Conservation (phyloP, 306 rosid species). For the Canavalia gladiata region DNA sequence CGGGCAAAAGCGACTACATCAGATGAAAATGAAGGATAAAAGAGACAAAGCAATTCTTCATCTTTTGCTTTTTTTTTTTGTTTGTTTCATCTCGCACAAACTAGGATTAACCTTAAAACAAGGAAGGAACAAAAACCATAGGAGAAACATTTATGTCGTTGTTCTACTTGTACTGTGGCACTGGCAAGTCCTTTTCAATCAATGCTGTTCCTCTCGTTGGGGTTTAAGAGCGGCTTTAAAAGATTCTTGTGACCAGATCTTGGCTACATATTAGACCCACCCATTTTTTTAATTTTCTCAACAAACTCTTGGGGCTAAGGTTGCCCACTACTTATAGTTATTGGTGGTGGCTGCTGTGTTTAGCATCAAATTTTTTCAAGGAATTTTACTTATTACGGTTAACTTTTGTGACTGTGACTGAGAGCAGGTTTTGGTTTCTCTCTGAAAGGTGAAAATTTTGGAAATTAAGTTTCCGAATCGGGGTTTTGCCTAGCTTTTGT, state of each 20-base stretch:
- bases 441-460: conserved; percentile 50
- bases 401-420: conserved; percentile 19
- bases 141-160: conserved; percentile 30
- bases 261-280: conserved; percentile 45
- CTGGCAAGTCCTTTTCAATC: conserved; percentile 31
- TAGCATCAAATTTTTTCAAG: conserved; percentile 41
- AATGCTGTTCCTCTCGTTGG: conserved; percentile 49
- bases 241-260: conserved; percentile 46
- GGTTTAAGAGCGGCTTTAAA: conserved; percentile 48
- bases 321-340: conserved; percentile 59
- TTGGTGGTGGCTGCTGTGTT: conserved; percentile 56
- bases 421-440: conserved; percentile 34
- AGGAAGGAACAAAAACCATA: conserved; percentile 41
- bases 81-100: neutral
- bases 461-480: conserved; percentile 42
- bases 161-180: conserved; percentile 52
- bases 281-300: conserved; percentile 48
- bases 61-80: neutral
- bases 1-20: conserved; percentile 42
- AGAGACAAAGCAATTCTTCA: conserved; percentile 9
- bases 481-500: conserved; percentile 38
- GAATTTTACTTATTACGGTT: neutral
- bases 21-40: conserved; percentile 5
- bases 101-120: conserved; percentile 4
- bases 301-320: conserved; percentile 54